phyloP scores from a whole-genome alignment of 352 stramenopile species.

The Elongisporangium anandrum region DNA sequence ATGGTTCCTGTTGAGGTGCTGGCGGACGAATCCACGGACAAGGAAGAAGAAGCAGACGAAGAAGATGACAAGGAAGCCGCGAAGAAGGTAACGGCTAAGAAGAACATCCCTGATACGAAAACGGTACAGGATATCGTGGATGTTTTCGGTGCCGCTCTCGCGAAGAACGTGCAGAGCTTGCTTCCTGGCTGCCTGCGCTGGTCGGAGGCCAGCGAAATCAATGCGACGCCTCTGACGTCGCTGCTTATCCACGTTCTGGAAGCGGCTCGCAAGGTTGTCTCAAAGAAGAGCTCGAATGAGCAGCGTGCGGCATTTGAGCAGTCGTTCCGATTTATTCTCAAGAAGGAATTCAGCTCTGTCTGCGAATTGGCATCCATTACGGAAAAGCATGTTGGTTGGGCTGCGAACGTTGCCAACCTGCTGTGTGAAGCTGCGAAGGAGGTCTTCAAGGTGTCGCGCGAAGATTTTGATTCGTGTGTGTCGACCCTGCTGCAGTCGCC shows the following conservation, averaged over 20 bases:
- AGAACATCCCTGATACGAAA: conserved; percentile 5
- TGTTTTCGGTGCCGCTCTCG: conserved; percentile 37
- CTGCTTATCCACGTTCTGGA: conserved; percentile 60
- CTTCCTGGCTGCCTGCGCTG: conserved; percentile 62
- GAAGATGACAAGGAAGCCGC: not conserved
- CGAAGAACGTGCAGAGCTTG: conserved; percentile 27
- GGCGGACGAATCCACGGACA: not conserved
- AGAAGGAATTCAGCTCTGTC: conserved; percentile 57
- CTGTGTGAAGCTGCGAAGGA: conserved; percentile 34
- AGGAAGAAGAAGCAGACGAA: not conserved
- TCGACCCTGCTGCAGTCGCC: conserved; percentile 59
- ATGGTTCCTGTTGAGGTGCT: not conserved
- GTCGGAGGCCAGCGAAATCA: conserved; percentile 48
- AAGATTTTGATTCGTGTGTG: conserved; percentile 67
- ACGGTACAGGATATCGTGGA: conserved; percentile 22
- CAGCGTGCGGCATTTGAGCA: conserved; percentile 37
- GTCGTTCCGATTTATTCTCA: conserved; percentile 49
- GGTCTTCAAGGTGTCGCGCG: conserved; percentile 29
- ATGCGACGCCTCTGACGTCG: conserved; percentile 33
- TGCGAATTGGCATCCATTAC: conserved; percentile 20
- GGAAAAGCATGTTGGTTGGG: conserved; percentile 12
- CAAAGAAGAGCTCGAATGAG: conserved; percentile 33
- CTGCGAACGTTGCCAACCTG: conserved; percentile 42
- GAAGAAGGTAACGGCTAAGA: not conserved
- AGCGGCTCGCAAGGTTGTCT: conserved; percentile 24